These are phyloP conservation scores for Phyllosticta ampelicida DNA, from an alignment of 2,329 filamentous ascomycete species.

Conservation along the genomic window DNA sequence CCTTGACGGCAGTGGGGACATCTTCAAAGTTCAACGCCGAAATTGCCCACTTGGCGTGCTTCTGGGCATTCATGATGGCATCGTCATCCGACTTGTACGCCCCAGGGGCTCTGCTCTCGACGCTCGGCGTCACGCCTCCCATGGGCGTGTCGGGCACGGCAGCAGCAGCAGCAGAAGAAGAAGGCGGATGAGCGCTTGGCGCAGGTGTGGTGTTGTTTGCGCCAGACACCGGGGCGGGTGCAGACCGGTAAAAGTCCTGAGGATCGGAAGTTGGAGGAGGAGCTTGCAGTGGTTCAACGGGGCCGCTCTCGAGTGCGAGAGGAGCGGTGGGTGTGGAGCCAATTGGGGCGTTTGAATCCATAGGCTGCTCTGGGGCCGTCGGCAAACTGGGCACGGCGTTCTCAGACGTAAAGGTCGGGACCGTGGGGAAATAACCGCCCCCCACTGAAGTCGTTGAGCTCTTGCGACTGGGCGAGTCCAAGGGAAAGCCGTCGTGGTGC, in stretches of 20 bases:
- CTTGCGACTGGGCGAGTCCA: conserved; percentile 35
- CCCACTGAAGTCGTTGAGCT: conserved; percentile 25
- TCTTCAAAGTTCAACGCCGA: conserved; percentile 96
- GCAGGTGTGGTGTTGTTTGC: background rate
- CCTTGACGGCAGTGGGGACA: conserved; percentile 76
- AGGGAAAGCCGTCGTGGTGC: conserved; percentile 40
- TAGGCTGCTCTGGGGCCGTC: conserved; percentile 21
- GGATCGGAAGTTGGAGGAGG: conserved; percentile 16
- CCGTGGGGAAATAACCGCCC: conserved; percentile 48
- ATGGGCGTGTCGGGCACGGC: background rate
- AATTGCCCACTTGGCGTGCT: conserved; percentile 94
- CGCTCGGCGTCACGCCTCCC: conserved; percentile 13
- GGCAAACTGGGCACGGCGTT: conserved; percentile 24
- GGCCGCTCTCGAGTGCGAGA: conserved; percentile 15
- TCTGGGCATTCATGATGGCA: conserved; percentile 70
- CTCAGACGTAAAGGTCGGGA: conserved; percentile 36
- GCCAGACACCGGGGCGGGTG: background rate
- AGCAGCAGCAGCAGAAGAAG: too few species aligned
- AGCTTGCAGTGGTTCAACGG: conserved; percentile 3
- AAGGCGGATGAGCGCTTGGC: background rate
- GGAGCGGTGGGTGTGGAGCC: conserved; percentile 14
- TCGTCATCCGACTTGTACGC: conserved; percentile 52
- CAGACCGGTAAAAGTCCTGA: conserved; percentile 22
- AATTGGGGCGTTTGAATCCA: conserved; percentile 19
- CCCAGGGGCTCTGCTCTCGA: conserved; percentile 15